Evolutionary conservation across 2,329 filamentous ascomycete species (phyloP).

Genomic region (Pleurostoma richardsiae): DNA sequence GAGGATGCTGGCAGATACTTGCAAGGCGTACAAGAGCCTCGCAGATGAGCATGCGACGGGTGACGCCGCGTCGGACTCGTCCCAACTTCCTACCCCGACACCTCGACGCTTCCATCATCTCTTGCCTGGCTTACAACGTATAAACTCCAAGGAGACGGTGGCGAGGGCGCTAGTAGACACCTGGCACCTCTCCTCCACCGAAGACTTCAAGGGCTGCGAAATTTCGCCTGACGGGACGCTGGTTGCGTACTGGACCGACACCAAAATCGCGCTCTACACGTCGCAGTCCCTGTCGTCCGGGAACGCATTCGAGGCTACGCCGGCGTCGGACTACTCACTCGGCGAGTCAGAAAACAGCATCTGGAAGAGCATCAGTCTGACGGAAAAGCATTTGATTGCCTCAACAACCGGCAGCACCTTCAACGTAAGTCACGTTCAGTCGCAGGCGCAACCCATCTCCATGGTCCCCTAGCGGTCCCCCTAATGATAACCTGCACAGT

Average conservation of each 20-base stretch:
- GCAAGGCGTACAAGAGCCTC: constrained; percentile 2
- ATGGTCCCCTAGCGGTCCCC: not conserved
- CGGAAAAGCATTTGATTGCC: constrained; percentile 13
- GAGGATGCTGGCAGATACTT: constrained; percentile 10
- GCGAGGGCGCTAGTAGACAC: constrained; percentile 9
- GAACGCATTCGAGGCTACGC: constrained; percentile 1
- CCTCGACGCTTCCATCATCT: too few species aligned
- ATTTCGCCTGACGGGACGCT: constrained; percentile 18
- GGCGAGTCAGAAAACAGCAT: constrained; percentile 10
- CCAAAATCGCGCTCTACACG: constrained; percentile 18
- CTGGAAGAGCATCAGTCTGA: constrained; percentile 13
- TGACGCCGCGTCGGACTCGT: too few species aligned
- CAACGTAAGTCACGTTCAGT: constrained; percentile 4
- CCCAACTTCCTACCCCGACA: too few species aligned
- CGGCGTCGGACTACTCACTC: constrained; percentile 7
- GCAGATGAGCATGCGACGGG: not conserved
- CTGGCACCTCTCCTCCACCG: constrained; percentile 9
- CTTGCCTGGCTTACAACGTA: too few species aligned
- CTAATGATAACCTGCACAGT: constrained; percentile 5
- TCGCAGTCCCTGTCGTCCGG: constrained; percentile 10
- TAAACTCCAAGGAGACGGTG: not conserved
- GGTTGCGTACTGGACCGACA: constrained; percentile 21
- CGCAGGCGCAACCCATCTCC: too few species aligned
- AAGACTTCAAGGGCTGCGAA: constrained; percentile 18
- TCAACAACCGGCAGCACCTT: constrained; percentile 14